Conservation (phyloP, 768 basidiomycete genomes). For the Gyrodon lividus region DNA sequence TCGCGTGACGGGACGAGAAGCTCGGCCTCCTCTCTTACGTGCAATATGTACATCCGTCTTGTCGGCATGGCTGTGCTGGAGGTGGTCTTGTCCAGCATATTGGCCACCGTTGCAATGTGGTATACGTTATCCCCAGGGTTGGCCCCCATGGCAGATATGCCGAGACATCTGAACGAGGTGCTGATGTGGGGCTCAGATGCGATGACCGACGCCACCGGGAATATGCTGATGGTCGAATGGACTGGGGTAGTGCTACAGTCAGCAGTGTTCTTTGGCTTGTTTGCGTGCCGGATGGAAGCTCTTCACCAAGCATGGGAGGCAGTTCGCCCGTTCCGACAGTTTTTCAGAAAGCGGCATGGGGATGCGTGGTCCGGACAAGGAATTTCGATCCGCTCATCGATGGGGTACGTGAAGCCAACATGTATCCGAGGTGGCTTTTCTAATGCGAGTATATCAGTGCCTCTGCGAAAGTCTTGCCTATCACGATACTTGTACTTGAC, state of each 20-base stretch:
- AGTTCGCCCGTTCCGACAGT: constrained; percentile 3
- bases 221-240: constrained; percentile 36
- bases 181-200: constrained; percentile 14
- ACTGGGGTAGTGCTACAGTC: constrained; percentile 25
- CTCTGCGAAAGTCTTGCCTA: constrained; percentile 13
- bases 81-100: constrained; percentile 38
- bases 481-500: constrained; percentile 27
- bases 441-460: constrained; percentile 15
- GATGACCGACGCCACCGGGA: constrained; percentile 31
- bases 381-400: constrained; percentile 1
- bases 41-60: constrained; percentile 60
- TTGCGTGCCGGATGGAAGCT: constrained; percentile 49
- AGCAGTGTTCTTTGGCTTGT: constrained; percentile 54
- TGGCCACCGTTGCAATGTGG: constrained; percentile 39
- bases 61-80: constrained; percentile 50
- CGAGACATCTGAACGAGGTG: constrained; percentile 42
- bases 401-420: constrained; percentile 3
- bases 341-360: not conserved
- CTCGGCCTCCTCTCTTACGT: constrained; percentile 37
- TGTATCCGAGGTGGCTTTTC: not conserved
- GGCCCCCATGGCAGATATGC: constrained; percentile 46
- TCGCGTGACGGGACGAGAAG: constrained; percentile 29
- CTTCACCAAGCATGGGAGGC: constrained; percentile 7
- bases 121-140: constrained; percentile 32
- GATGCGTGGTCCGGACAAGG: not conserved